Conservation (phyloP, 495 filamentous ascomycete species). For the Clavariopsis aquatica region DNA sequence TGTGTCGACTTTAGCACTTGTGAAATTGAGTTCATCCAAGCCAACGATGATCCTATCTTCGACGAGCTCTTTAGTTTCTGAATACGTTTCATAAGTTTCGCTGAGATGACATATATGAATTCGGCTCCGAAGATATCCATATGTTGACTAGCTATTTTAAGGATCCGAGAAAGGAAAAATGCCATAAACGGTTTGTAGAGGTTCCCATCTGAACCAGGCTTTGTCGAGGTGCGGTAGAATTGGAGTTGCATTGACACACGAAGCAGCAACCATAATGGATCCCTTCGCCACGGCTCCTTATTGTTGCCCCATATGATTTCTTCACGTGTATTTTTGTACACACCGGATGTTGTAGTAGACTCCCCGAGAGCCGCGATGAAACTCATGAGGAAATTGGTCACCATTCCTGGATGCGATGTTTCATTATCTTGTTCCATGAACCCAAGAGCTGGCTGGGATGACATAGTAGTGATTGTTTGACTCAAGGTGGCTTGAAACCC, state of each 20-base stretch:
- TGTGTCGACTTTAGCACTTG: neutral
- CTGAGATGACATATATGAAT: constrained; percentile 16
- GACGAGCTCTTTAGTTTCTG: constrained; percentile 3
- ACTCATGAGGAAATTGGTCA: constrained; percentile 57
- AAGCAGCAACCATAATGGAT: constrained; percentile 60
- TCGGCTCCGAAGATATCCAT: constrained; percentile 14
- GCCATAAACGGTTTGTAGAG: constrained; percentile 62
- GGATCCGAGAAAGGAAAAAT: constrained; percentile 50
- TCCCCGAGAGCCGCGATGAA: constrained; percentile 52
- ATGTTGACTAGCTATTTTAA: constrained; percentile 45
- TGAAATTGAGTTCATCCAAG: constrained; percentile 2
- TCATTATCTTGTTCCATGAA: constrained; percentile 20
- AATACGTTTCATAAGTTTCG: constrained; percentile 30
- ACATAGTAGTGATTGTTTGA: constrained; percentile 50
- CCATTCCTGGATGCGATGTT: constrained; percentile 40
- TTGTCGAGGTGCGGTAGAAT: constrained; percentile 10
- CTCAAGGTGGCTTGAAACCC: constrained; percentile 48
- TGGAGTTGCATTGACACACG: constrained; percentile 56
- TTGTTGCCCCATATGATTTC: constrained; percentile 56
- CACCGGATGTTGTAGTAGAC: constrained; percentile 36
- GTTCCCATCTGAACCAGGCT: neutral
- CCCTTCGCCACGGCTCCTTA: constrained; percentile 56
- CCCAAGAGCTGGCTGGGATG: constrained; percentile 44
- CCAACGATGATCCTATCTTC: neutral
- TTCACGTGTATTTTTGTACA: constrained; percentile 63